Evolutionary conservation across 139 green algal species (phyloP).

Genomic region (Chlorella ohadii): DNA sequence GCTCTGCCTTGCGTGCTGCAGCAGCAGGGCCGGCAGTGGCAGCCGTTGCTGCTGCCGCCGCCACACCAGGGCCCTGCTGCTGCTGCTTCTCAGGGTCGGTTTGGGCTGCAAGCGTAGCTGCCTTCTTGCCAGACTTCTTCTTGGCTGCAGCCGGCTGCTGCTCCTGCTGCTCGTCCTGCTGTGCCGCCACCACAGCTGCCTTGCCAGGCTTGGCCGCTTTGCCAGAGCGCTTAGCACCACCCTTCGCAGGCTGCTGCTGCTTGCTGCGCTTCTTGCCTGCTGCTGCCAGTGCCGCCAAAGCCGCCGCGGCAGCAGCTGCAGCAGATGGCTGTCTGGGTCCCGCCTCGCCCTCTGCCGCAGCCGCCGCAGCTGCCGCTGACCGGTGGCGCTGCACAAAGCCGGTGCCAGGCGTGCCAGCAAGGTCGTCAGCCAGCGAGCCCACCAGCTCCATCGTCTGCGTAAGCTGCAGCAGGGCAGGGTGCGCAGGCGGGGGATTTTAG

Average conservation of each 20-base stretch:
- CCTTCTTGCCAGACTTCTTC: constrained; percentile 1
- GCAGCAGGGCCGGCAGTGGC: neutral
- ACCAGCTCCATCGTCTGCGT: constrained; percentile 29
- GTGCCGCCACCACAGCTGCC: neutral
- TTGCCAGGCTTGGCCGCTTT: neutral
- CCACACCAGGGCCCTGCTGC: neutral
- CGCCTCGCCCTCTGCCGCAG: neutral
- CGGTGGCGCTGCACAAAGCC: constrained; percentile 1
- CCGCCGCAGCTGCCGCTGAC: neutral
- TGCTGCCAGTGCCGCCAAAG: neutral
- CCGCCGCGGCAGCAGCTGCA: too few species aligned
- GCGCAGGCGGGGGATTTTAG: neutral
- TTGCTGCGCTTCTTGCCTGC: neutral
- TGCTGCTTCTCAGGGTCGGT: neutral
- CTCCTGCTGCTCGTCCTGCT: neutral
- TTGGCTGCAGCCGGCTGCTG: constrained; percentile 4
- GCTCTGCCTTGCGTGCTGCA: neutral
- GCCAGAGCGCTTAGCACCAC: neutral
- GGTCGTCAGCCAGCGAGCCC: constrained; percentile 26
- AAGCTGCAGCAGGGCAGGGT: neutral
- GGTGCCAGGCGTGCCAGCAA: constrained; percentile 19
- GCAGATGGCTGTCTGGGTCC: neutral
- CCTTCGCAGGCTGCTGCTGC: neutral
- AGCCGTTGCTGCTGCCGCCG: neutral
- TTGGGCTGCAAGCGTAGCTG: neutral